These are phyloP conservation scores for Zopfia rhizophila DNA, from an alignment of 2,329 filamentous ascomycete species.

Conservation along the genomic window DNA sequence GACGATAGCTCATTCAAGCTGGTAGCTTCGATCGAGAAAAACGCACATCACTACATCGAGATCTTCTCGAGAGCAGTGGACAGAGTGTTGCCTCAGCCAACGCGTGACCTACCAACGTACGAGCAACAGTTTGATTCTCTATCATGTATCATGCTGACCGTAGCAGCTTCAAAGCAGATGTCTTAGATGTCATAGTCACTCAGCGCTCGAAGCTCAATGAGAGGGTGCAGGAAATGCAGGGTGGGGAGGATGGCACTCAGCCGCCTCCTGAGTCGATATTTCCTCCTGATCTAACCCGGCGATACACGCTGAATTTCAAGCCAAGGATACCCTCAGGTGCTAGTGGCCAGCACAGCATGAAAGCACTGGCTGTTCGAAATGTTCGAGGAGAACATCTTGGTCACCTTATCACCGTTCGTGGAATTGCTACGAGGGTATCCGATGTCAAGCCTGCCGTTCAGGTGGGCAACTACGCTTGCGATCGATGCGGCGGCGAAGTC, in stretches of 20 bases:
- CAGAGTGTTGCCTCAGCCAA: constrained; percentile 82
- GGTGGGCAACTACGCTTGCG: constrained; percentile 97
- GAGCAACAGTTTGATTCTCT: constrained; percentile 40
- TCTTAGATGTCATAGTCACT: constrained; percentile 95
- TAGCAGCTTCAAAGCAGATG: constrained; percentile 92
- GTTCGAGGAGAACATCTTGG: constrained; percentile 94
- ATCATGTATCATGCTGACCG: constrained; percentile 33
- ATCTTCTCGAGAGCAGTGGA: constrained; percentile 90
- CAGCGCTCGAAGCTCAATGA: constrained; percentile 89
- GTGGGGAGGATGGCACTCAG: constrained; percentile 61
- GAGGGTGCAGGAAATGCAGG: constrained; percentile 65
- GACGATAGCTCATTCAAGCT: constrained; percentile 72
- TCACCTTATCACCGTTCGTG: constrained; percentile 90
- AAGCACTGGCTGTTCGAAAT: constrained; percentile 87
- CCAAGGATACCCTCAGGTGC: constrained; percentile 79
- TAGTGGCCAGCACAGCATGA: constrained; percentile 66
- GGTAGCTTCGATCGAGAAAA: constrained; percentile 85
- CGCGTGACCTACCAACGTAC: constrained; percentile 79
- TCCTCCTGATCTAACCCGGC: constrained; percentile 87
- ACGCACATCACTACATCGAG: constrained; percentile 96
- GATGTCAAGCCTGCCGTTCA: constrained; percentile 98
- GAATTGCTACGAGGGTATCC: constrained; percentile 93
- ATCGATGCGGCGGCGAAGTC: constrained; percentile 94
- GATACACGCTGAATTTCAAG: constrained; percentile 97
- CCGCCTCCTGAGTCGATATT: constrained; percentile 81